Conservation (phyloP, 2,329 filamentous ascomycete species). For the Scytalidium lignicola region DNA sequence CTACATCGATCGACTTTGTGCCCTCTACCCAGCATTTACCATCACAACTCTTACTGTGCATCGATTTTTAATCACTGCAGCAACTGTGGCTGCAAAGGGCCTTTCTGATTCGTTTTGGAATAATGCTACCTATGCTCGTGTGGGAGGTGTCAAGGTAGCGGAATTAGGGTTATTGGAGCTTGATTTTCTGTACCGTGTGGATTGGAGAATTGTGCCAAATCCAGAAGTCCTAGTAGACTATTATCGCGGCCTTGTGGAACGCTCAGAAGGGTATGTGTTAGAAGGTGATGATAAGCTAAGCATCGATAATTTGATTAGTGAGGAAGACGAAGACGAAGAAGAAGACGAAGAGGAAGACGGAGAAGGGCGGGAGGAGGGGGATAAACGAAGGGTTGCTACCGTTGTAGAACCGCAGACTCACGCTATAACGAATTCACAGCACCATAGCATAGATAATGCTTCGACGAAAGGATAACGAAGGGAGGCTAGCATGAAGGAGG, state of each 20-base stretch:
- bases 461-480: constrained; percentile 9
- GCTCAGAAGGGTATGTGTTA: constrained; percentile 51
- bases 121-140: constrained; percentile 90
- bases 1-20: constrained; percentile 93
- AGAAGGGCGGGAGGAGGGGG: constrained; percentile 26
- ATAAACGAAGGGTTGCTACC: constrained; percentile 15
- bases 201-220: constrained; percentile 96
- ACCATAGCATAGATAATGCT: constrained; percentile 20
- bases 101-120: constrained; percentile 98
- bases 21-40: constrained; percentile 88
- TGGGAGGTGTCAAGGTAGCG: constrained; percentile 84
- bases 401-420: not conserved
- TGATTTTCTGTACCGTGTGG: constrained; percentile 85
- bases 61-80: constrained; percentile 92
- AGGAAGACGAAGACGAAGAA: constrained; percentile 16
- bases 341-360: constrained; percentile 30
- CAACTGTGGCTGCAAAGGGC: constrained; percentile 92
- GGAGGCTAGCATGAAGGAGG: not conserved
- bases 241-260: constrained; percentile 78
- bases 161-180: constrained; percentile 89
- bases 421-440: not conserved
- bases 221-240: constrained; percentile 92
- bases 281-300: constrained; percentile 32
- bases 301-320: constrained; percentile 4
- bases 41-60: constrained; percentile 96